Conservation (phyloP, 2,329 filamentous ascomycete species). For the Xylariaceae sp. region DNA sequence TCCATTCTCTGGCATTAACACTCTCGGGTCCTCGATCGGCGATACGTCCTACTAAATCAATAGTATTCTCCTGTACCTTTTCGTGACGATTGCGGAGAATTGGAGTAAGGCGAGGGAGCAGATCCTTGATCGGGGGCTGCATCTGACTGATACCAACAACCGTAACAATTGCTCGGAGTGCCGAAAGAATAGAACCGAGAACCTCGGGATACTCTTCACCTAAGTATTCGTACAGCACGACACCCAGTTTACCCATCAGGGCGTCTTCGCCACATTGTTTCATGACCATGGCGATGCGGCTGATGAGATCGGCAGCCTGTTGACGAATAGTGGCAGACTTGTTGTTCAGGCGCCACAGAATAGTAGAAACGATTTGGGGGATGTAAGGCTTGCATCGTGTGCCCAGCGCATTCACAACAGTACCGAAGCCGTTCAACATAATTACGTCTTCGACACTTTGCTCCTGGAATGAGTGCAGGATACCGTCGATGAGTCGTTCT, state of each 20-base stretch:
- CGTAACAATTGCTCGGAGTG: slow-evolving; percentile 90
- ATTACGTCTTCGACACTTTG: slow-evolving; percentile 94
- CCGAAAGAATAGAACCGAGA: slow-evolving; percentile 90
- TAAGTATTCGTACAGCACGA: slow-evolving; percentile 95
- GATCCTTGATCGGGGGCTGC: slow-evolving; percentile 95
- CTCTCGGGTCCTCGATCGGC: slow-evolving; percentile 94
- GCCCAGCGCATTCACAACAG: slow-evolving; percentile 91
- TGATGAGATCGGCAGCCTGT: slow-evolving; percentile 93
- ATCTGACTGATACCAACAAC: slow-evolving; percentile 97
- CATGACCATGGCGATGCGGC: slow-evolving; percentile 97
- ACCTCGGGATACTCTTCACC: slow-evolving; percentile 99
- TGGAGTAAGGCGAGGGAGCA: slow-evolving; percentile 91
- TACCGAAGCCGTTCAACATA: slow-evolving; percentile 96
- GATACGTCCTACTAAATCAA: slow-evolving; percentile 95
- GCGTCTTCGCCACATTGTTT: slow-evolving; percentile 96
- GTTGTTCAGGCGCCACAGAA: slow-evolving; percentile 95
- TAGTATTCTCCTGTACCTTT: slow-evolving; percentile 98
- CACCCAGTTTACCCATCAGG: slow-evolving; percentile 88
- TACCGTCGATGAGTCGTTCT: slow-evolving; percentile 90
- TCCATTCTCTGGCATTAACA: slow-evolving; percentile 97
- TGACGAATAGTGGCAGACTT: slow-evolving; percentile 95
- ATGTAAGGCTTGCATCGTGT: slow-evolving; percentile 94
- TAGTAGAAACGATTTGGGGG: slow-evolving; percentile 93
- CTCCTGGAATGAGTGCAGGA: slow-evolving; percentile 94
- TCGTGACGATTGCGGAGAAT: slow-evolving; percentile 97